Evolutionary conservation across 331 rosid species (phyloP).

Genomic region (Telfairia occidentalis): DNA sequence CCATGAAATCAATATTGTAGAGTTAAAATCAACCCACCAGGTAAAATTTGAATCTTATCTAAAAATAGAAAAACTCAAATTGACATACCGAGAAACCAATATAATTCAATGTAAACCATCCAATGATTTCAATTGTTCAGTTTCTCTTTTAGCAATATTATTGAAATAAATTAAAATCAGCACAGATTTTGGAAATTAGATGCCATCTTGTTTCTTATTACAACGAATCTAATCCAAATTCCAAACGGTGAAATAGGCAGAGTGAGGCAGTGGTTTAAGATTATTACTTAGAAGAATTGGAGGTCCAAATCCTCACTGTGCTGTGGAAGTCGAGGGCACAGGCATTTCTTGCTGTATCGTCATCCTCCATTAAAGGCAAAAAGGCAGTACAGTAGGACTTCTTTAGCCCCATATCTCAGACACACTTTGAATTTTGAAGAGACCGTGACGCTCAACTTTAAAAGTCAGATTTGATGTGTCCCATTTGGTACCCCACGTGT

Average conservation of each 20-base stretch:
- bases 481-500: slow-evolving; percentile 13
- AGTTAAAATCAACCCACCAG: no score
- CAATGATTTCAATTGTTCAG: not conserved
- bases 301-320: not conserved
- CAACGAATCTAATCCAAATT: not conserved
- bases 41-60: no score
- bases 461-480: slow-evolving; percentile 14
- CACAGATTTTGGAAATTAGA: not conserved
- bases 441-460: not conserved
- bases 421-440: slow-evolving; percentile 1
- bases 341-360: not conserved
- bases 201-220: not conserved
- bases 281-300: not conserved
- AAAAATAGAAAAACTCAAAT: not conserved
- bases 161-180: not conserved
- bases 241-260: not conserved
- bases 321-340: not conserved
- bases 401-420: not conserved
- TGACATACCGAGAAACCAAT: not conserved
- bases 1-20: no score
- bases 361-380: slow-evolving; percentile 2
- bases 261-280: not conserved
- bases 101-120: not conserved
- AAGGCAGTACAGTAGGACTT: not conserved
- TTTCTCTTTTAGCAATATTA: not conserved